phyloP scores from a whole-genome alignment of 768 basidiomycete genomes.

The Amanita muscaria region DNA sequence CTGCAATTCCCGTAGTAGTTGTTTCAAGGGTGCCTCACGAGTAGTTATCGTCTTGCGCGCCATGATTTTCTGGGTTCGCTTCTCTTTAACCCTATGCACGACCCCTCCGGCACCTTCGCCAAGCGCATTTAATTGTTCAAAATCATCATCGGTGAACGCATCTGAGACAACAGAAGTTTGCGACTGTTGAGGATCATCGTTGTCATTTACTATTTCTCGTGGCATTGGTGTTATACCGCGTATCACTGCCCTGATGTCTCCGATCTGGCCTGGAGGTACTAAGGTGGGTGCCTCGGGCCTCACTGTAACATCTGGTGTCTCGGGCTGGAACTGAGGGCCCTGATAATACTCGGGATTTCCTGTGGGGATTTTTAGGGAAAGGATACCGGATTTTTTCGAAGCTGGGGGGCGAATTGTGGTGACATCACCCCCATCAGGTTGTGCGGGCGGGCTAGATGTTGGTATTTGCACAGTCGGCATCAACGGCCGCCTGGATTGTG shows the following conservation, averaged over 20 bases:
- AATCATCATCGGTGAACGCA: slow-evolving; percentile 54
- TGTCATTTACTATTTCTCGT: background rate
- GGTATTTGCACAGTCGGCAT: slow-evolving; percentile 3
- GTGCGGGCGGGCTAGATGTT: background rate
- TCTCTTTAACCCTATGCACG: slow-evolving; percentile 88
- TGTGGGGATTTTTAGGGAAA: background rate
- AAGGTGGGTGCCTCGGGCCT: slow-evolving; percentile 4
- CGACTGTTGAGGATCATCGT: background rate
- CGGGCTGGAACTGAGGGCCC: too few species aligned
- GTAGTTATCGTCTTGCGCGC: slow-evolving; percentile 94
- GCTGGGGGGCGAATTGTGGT: slow-evolving; percentile 1
- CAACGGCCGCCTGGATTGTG: background rate
- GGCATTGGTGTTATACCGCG: background rate
- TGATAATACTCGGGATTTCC: slow-evolving; percentile 6
- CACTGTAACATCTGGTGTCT: slow-evolving; percentile 2
- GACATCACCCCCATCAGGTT: slow-evolving; percentile 3
- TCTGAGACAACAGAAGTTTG: slow-evolving; percentile 1
- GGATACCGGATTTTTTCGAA: background rate
- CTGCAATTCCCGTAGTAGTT: slow-evolving; percentile 85
- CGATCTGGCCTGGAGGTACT: slow-evolving; percentile 6
- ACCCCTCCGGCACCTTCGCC: slow-evolving; percentile 97
- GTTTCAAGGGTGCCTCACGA: slow-evolving; percentile 82
- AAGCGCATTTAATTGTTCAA: slow-evolving; percentile 70
- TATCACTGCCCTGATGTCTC: slow-evolving; percentile 4
- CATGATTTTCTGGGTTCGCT: slow-evolving; percentile 69